Evolutionary conservation across 441 rosid species (phyloP).

Genomic region (Rhodomyrtus psidioides): DNA sequence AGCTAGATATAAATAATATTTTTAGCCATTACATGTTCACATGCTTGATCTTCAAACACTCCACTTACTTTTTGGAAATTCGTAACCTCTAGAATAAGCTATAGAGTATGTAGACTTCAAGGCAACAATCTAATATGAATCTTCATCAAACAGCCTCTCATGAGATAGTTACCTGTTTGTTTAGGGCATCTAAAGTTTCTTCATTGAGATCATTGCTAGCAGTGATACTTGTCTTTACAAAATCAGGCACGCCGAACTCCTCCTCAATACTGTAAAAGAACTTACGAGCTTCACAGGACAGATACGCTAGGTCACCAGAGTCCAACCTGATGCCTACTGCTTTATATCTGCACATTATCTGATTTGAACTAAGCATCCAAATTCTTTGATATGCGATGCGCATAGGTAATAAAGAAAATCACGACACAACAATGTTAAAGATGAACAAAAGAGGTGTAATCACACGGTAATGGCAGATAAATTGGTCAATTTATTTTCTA

Average conservation of each 20-base stretch:
- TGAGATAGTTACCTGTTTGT: slow-evolving; percentile 60
- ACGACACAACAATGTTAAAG: neutral
- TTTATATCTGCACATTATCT: slow-evolving; percentile 46
- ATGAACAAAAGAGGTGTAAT: neutral
- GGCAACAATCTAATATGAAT: neutral
- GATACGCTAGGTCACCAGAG: slow-evolving; percentile 90
- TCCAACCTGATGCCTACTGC: slow-evolving; percentile 86
- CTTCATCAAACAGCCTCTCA: neutral
- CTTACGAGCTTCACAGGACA: slow-evolving; percentile 65
- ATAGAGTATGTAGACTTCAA: neutral
- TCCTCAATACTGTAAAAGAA: slow-evolving; percentile 59
- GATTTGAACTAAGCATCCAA: neutral
- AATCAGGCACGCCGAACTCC: slow-evolving; percentile 56
- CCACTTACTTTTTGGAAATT: neutral
- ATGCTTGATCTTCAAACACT: neutral
- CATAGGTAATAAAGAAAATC: neutral
- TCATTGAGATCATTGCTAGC: slow-evolving; percentile 97
- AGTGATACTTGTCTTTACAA: slow-evolving; percentile 64
- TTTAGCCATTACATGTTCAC: neutral
- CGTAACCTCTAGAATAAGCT: neutral
- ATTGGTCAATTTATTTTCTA: neutral
- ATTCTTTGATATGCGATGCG: neutral
- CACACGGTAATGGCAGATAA: neutral
- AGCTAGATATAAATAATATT: neutral
- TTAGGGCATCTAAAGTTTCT: slow-evolving; percentile 90